Base-by-base conservation (phyloP, 768 basidiomycete genomes). In the Lentinula raphanica region DNA sequence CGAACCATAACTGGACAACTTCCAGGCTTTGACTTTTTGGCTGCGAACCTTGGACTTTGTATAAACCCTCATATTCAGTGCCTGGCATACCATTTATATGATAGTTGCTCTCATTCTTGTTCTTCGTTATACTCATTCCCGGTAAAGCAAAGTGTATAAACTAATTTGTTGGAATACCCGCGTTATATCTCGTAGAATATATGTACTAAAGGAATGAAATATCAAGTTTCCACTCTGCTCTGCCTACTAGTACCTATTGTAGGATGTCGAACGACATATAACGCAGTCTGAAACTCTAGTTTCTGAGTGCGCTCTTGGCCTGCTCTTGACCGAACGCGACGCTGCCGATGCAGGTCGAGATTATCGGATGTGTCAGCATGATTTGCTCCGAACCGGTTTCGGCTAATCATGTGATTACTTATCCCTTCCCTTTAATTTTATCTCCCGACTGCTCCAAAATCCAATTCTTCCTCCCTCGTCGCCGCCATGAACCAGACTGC, bases 1-100 rank as follows among this genome's bases (percentile, higher is more conserved):
- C 62, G 90, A 91, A 69, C 79, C 83, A 60, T 87, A 74, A 72
- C 65, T 56, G 55, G n/a, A n/a, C 60, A 58, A 56, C 28, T 45
- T 61, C 60, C 51, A 62, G 61, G 65, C 63, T 51, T 51, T 58
- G 53, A 29, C n/a, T n/a, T 11, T 15, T 48, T 21, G 12, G 13
- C 39, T 56, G 40, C 40, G 50, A 56, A 46, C 35, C 49, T 54
- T 57, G 23, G 35, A 54, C 42, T 21, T 44, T 44, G 42, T 44
- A 44, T 44, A 44, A 21, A 19, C 42, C 9, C 2, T 9, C 42
- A n/a, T 21, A 49, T 49, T 31, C 45, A 46, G 45, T 28, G 27
- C 27, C 13, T 1, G 21, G 23, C 21, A 23, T 21, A 17, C n/a
- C 5, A 49, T 49, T 9, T 49, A 31, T 31, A 28, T 49, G 17